Evolutionary conservation across 257 asterid genomes (phyloP).

Genomic region (Agastache rugosa): DNA sequence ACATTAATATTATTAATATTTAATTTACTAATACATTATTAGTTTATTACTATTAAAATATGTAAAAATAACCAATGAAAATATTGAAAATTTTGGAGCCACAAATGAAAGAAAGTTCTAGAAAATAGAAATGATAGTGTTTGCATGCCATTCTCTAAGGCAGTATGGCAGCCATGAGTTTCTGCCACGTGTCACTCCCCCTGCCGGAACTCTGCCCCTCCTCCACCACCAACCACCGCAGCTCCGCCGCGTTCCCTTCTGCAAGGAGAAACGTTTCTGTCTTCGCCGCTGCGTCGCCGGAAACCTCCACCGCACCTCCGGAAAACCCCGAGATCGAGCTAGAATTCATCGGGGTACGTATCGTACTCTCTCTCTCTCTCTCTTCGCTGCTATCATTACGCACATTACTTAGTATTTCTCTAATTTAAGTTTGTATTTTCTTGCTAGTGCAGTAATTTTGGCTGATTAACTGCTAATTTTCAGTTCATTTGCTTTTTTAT

Average conservation of each 20-base stretch:
- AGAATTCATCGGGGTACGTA: conserved; percentile 70
- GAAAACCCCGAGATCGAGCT: conserved; percentile 69
- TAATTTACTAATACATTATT: too few species aligned
- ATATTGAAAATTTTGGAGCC: conserved; percentile 21
- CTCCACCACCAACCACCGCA: conserved; percentile 43
- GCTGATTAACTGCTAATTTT: neutral
- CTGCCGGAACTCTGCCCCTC: conserved; percentile 52
- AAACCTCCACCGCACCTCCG: conserved; percentile 54
- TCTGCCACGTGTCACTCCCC: conserved; percentile 49
- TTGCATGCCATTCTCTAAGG: conserved; percentile 37
- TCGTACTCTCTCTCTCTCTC: neutral
- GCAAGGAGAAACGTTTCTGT: conserved; percentile 35
- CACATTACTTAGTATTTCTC: neutral
- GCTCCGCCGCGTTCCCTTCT: conserved; percentile 40
- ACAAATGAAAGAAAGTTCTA: conserved; percentile 8
- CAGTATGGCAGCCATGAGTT: conserved; percentile 58
- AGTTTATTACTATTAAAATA: too few species aligned
- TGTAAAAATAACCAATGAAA: neutral
- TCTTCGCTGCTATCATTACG: neutral
- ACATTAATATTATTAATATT: too few species aligned
- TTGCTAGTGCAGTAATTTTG: conserved; percentile 8
- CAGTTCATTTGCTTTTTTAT: neutral
- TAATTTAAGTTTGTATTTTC: neutral
- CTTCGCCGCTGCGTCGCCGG: conserved; percentile 55
- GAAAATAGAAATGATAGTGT: conserved; percentile 13